A percentile compares a stretch with the other conserved stretches of the same genome.
Evolutionary conservation across 495 filamentous ascomycete species (phyloP).

Genomic region (Elasticomyces elasticus): DNA sequence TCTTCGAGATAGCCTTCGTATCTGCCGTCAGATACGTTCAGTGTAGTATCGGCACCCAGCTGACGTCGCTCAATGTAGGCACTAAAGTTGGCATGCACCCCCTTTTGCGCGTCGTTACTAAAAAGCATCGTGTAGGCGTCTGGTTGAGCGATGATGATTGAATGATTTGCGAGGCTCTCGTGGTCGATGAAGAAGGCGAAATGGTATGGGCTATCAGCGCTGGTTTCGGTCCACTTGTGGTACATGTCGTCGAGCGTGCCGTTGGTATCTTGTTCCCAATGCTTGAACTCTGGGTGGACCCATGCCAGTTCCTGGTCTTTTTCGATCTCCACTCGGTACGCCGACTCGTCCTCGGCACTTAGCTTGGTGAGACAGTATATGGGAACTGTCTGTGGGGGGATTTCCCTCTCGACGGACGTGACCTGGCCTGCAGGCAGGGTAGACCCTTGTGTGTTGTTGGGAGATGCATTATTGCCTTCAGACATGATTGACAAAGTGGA

Average conservation of each 20-base stretch:
- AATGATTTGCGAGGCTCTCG: not conserved
- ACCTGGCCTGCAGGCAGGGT: too few species aligned
- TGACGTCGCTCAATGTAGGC: not conserved
- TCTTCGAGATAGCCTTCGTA: not conserved
- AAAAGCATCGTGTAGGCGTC: not conserved
- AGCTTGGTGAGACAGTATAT: not conserved
- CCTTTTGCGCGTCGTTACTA: not conserved
- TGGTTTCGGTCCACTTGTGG: not conserved
- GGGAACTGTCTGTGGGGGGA: too few species aligned
- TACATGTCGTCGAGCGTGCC: not conserved
- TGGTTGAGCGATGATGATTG: not conserved
- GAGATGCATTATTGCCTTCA: too few species aligned
- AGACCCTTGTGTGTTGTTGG: too few species aligned
- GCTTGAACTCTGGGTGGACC: not conserved
- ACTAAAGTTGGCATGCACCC: not conserved
- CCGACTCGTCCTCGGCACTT: not conserved
- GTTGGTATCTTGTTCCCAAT: not conserved
- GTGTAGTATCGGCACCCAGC: not conserved
- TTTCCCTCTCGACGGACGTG: too few species aligned
- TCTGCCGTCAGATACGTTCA: not conserved
- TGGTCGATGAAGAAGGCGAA: not conserved
- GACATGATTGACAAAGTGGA: too few species aligned
- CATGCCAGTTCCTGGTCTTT: not conserved
- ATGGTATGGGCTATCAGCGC: not conserved
- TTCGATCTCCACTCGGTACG: not conserved